Evolutionary conservation across 768 basidiomycete species (phyloP), one percentile per base, ranked within the genome.

Genomic region (Tricholoma matsutake): DNA sequence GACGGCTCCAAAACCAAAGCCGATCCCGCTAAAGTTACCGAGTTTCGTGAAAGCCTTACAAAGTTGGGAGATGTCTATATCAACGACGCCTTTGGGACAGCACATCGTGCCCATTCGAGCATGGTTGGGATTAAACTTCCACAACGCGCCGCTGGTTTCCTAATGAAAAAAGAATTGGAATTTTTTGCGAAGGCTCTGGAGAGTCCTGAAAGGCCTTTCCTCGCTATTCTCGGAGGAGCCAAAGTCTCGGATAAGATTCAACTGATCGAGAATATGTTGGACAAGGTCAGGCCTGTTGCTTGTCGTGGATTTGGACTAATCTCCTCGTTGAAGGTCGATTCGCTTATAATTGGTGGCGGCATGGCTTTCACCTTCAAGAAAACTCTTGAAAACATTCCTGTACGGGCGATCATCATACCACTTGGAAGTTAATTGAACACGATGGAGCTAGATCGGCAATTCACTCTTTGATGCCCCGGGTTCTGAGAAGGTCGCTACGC

Each of bases 291-390:
- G 61, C 20, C 4, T 56, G 4, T 31, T 18, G 55, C 41, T 54
- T 54, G 22, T 41, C 31, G 10, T 9, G 49, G 31, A 20, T 14
- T 37, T 7, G 20, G 51, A 18, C 35, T 47, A 56, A 56, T 61
- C 32, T 56, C 25, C 39, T n/a, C 1, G 2, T 57, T 53, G 53
- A 63, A 94, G 92, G 96, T 98, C 76, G 81, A 99, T 78, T 92
- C 91, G 22, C 80, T 99, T 65, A 98, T 99, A 73, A 92, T 99
- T 67, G 91, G 94, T 64, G 96, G 96, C 70, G 96, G 96, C 29
- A 99, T 99, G 96, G 92, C 94, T 35, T 99, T 97, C 79, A 99
- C 96, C 60, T 99, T 99, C 85, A 94, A 96, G 78, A 98, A 98
- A 81, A 91, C 88, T 6, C 81, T 96, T 60, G 84, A 98, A 60